A percentile compares a stretch with the other conserved stretches of the same genome.
Conservation (phyloP, 2,329 filamentous ascomycete genomes). For the Sporothrix brunneoviolacea region DNA sequence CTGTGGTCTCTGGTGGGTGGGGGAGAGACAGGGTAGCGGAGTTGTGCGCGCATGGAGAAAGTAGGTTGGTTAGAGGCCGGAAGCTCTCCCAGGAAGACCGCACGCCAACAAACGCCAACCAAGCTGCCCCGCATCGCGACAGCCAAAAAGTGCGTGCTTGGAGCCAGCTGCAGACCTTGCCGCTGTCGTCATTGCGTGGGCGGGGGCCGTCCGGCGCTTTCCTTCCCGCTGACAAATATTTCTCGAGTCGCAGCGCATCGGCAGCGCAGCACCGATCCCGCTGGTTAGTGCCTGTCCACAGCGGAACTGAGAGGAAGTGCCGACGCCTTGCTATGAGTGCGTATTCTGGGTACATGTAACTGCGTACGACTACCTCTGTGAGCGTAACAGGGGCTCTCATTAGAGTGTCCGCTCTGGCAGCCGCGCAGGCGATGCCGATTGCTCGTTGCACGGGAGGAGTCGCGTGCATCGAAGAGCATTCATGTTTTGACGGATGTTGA, state of each 20-base stretch:
- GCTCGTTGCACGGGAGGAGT: too few relatives aligned
- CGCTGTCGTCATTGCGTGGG: conserved; percentile 16
- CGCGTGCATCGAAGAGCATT: too few relatives aligned
- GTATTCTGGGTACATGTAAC: too few relatives aligned
- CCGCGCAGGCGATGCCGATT: too few relatives aligned
- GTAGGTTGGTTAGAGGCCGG: too few relatives aligned
- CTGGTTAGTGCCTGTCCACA: background rate
- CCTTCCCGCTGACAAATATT: background rate
- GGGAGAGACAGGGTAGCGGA: too few relatives aligned
- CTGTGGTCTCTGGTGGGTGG: too few relatives aligned
- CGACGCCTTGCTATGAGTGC: background rate
- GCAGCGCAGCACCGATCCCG: background rate
- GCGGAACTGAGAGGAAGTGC: background rate
- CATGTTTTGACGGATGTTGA: too few relatives aligned
- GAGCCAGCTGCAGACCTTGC: background rate
- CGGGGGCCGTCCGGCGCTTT: background rate
- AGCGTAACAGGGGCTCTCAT: background rate
- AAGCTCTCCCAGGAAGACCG: background rate
- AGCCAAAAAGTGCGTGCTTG: conserved; percentile 6
- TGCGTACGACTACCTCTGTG: background rate
- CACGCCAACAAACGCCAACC: too few relatives aligned
- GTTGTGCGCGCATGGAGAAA: too few relatives aligned
- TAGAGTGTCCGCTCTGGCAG: too few relatives aligned
- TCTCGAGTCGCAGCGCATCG: background rate
- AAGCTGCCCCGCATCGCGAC: conserved; percentile 17